phyloP scores from a whole-genome alignment of 345 rosid genomes.

The Trapa bicornis region DNA sequence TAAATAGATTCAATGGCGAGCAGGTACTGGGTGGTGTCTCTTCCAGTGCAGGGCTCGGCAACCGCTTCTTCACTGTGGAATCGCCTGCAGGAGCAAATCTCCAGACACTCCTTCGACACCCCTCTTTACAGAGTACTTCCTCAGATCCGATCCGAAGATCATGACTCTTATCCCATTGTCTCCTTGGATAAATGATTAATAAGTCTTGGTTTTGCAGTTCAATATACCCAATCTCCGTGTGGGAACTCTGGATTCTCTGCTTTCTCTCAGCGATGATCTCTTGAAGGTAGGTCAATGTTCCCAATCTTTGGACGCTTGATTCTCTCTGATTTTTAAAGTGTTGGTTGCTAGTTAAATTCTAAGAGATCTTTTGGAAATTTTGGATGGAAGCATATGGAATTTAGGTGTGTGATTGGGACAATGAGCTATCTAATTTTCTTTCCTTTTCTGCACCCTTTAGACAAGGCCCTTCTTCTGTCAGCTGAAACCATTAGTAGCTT shows the following conservation, averaged over 20 bases:
- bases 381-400: neutral
- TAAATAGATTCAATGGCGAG: conserved; percentile 44
- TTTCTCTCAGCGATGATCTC: conserved; percentile 92
- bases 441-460: neutral
- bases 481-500: too few species aligned
- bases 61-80: conserved; percentile 64
- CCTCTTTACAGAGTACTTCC: conserved; percentile 76
- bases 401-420: neutral
- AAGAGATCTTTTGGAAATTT: neutral
- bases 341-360: neutral
- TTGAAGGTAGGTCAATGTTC: conserved; percentile 37
- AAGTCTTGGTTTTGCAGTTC: conserved; percentile 36
- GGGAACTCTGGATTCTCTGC: conserved; percentile 97
- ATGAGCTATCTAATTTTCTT: neutral
- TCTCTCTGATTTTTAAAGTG: neutral
- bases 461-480: too few species aligned
- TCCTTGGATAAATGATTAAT: neutral
- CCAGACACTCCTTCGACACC: conserved; percentile 90
- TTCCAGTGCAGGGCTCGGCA: conserved; percentile 68
- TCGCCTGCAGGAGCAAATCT: conserved; percentile 77
- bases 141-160: neutral
- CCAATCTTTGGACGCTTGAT: neutral
- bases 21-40: conserved; percentile 88
- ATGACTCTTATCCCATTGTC: neutral
- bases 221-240: conserved; percentile 95